Conservation (phyloP, 306 rosid species). For the Acacia acuminata region DNA sequence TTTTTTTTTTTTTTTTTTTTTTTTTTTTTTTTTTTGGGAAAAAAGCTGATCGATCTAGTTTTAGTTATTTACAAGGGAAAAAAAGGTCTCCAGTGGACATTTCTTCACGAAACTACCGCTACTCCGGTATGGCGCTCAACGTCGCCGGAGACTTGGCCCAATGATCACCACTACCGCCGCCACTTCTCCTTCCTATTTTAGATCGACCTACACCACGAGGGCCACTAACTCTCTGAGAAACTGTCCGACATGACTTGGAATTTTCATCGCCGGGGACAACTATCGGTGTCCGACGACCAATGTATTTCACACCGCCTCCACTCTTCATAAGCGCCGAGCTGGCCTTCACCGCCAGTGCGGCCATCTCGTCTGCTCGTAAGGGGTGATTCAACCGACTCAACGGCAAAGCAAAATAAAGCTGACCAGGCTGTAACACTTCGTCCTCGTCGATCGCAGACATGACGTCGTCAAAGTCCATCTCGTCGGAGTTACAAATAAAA, state of each 20-base stretch:
- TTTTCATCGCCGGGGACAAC: slow-evolving; percentile 39
- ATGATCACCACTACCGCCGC: slow-evolving; percentile 31
- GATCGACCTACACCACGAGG: neutral
- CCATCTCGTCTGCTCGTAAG: slow-evolving; percentile 68
- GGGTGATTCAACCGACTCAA: slow-evolving; percentile 47
- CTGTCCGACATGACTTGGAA: slow-evolving; percentile 26
- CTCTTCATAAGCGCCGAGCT: slow-evolving; percentile 54
- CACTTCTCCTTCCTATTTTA: slow-evolving; percentile 27
- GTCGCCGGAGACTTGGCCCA: slow-evolving; percentile 35
- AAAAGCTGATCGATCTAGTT: neutral
- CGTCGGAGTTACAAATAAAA: slow-evolving; percentile 84
- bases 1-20: no score
- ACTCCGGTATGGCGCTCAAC: slow-evolving; percentile 71
- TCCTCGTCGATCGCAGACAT: slow-evolving; percentile 53
- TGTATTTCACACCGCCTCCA: slow-evolving; percentile 39
- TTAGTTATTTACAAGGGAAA: slow-evolving; percentile 10
- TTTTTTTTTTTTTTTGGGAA: no score
- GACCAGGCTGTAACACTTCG: slow-evolving; percentile 68
- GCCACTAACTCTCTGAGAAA: neutral
- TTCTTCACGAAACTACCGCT: slow-evolving; percentile 44
- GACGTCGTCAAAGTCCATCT: slow-evolving; percentile 74
- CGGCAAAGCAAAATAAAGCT: slow-evolving; percentile 85
- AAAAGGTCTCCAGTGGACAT: neutral
- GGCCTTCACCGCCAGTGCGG: slow-evolving; percentile 86
- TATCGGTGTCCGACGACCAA: slow-evolving; percentile 37